phyloP scores from a whole-genome alignment of 305 asterid species.

The Fraxinus baroniana region DNA sequence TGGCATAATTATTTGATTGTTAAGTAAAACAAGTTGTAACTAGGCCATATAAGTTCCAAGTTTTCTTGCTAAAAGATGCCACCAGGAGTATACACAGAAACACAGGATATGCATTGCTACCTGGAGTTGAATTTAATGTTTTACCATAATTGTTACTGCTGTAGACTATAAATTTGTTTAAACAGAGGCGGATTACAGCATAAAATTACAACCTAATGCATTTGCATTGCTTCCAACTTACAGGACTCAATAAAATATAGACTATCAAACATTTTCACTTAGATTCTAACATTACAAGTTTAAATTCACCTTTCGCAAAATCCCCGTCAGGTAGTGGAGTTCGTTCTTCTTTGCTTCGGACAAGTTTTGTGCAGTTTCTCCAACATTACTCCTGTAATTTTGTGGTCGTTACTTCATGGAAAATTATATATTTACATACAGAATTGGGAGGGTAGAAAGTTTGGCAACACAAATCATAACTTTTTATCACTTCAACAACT shows the following conservation, averaged over 20 bases:
- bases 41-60: not conserved
- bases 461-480: constrained; percentile 6
- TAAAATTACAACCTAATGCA: not conserved
- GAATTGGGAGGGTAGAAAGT: constrained; percentile 4
- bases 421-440: constrained; percentile 2
- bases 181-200: constrained; percentile 18
- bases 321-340: constrained; percentile 43
- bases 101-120: not conserved
- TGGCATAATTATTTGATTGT: not conserved
- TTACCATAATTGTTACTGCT: not conserved
- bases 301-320: constrained; percentile 49
- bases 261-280: not conserved
- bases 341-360: constrained; percentile 59
- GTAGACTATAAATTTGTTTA: not conserved
- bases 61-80: not conserved
- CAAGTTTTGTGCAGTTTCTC: constrained; percentile 44
- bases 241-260: constrained; percentile 6
- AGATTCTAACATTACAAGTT: not conserved
- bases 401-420: constrained; percentile 16
- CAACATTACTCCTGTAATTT: constrained; percentile 64
- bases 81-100: not conserved
- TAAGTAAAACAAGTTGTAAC: not conserved
- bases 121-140: not conserved
- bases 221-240: constrained; percentile 13
- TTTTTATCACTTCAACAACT: not conserved